These are phyloP conservation scores for Ramaria rubella DNA, from an alignment of 768 basidiomycete species.

Conservation along the genomic window DNA sequence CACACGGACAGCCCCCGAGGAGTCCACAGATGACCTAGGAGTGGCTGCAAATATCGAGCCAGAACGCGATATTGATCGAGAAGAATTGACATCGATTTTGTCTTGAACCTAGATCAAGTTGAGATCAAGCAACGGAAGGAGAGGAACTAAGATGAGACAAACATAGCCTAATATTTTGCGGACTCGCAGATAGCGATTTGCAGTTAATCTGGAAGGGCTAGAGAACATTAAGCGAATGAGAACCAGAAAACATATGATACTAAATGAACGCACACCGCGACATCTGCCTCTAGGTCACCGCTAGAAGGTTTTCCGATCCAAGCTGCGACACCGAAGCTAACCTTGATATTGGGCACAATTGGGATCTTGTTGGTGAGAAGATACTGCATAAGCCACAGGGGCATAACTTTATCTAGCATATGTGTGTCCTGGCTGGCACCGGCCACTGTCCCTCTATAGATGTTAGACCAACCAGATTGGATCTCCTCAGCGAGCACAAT, in stretches of 20 bases:
- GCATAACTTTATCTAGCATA: constrained; percentile 68
- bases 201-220: constrained; percentile 80
- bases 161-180: constrained; percentile 82
- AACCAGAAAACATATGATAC: not conserved
- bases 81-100: constrained; percentile 55
- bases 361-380: constrained; percentile 61
- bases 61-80: not conserved
- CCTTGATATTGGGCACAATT: constrained; percentile 53
- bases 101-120: constrained; percentile 60
- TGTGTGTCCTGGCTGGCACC: constrained; percentile 47
- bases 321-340: constrained; percentile 87
- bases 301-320: constrained; percentile 44
- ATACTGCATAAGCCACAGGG: constrained; percentile 86
- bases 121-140: not conserved
- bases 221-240: constrained; percentile 27
- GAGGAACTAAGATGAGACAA: constrained; percentile 9
- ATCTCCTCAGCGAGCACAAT: constrained; percentile 81
- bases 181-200: constrained; percentile 77
- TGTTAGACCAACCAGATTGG: constrained; percentile 56
- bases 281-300: constrained; percentile 40
- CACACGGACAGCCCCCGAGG: not conserved
- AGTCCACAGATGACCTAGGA: constrained; percentile 7
- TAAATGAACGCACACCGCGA: constrained; percentile 65
- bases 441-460: constrained; percentile 69
- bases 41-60: constrained; percentile 2